phyloP scores from a whole-genome alignment of 75 land plant species.

The Cryptomeria japonica region DNA sequence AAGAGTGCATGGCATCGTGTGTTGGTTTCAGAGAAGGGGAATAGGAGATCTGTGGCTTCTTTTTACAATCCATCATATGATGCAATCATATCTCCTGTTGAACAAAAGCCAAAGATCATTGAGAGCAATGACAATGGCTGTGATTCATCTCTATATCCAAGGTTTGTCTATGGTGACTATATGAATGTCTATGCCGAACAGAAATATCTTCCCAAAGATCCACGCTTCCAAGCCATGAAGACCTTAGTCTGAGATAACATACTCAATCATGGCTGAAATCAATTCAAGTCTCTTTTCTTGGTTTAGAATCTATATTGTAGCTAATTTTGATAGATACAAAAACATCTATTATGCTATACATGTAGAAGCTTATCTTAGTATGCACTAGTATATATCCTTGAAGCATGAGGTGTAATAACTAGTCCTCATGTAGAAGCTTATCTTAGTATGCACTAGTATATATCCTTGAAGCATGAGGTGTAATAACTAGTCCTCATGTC shows the following conservation, averaged over 20 bases:
- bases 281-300: not conserved
- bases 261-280: not conserved
- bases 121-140: not conserved
- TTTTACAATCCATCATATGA: slow-evolving; percentile 59
- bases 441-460: too few relatives aligned
- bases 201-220: slow-evolving; percentile 67
- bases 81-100: slow-evolving; percentile 55
- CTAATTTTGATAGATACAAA: too few relatives aligned
- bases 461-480: too few relatives aligned
- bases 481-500: too few relatives aligned
- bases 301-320: too few relatives aligned
- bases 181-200: slow-evolving; percentile 61
- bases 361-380: too few relatives aligned
- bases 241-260: slow-evolving; percentile 5
- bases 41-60: slow-evolving; percentile 63
- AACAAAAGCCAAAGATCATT: not conserved
- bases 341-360: too few relatives aligned
- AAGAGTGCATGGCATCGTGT: slow-evolving; percentile 72
- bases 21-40: slow-evolving; percentile 36
- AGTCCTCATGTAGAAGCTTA: too few relatives aligned
- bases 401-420: too few relatives aligned
- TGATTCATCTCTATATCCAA: slow-evolving; percentile 29
- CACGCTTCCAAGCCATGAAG: slow-evolving; percentile 54
- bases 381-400: too few relatives aligned
- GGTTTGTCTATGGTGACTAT: slow-evolving; percentile 63